Evolutionary conservation across 2,329 filamentous ascomycete species (phyloP).

Genomic region (Biscogniauxia mediterranea): DNA sequence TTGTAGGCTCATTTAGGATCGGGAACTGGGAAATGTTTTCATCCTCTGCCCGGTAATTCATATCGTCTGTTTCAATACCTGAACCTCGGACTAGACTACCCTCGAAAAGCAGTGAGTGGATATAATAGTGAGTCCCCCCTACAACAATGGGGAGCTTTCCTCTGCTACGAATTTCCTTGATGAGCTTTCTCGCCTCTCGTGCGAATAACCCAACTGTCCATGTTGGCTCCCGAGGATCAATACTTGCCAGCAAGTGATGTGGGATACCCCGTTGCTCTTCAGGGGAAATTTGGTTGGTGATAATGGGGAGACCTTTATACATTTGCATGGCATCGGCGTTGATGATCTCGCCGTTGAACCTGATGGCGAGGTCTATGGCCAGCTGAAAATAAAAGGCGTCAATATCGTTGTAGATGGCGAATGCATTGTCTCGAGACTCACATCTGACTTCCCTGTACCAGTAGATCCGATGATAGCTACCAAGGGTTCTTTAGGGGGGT

Average conservation of each 20-base stretch:
- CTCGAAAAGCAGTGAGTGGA: slow-evolving; percentile 81
- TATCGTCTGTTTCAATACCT: slow-evolving; percentile 35
- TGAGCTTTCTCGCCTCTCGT: slow-evolving; percentile 63
- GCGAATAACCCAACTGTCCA: slow-evolving; percentile 84
- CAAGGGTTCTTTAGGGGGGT: slow-evolving; percentile 55
- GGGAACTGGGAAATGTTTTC: slow-evolving; percentile 54
- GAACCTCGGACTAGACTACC: slow-evolving; percentile 56
- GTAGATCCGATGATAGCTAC: slow-evolving; percentile 86
- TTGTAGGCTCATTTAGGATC: slow-evolving; percentile 69
- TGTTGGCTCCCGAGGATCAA: slow-evolving; percentile 71
- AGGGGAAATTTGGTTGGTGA: slow-evolving; percentile 86
- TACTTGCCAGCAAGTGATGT: slow-evolving; percentile 83
- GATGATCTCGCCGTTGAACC: slow-evolving; percentile 88
- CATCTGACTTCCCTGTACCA: slow-evolving; percentile 67
- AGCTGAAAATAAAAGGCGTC: slow-evolving; percentile 54
- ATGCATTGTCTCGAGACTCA: slow-evolving; percentile 22
- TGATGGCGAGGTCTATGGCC: slow-evolving; percentile 80
- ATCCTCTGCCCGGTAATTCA: slow-evolving; percentile 30
- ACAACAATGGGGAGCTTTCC: slow-evolving; percentile 87
- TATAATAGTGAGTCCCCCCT: slow-evolving; percentile 94
- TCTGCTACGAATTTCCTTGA: slow-evolving; percentile 73
- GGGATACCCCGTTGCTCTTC: slow-evolving; percentile 76
- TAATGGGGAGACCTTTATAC: slow-evolving; percentile 86
- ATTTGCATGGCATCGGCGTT: slow-evolving; percentile 99
- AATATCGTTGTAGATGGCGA: slow-evolving; percentile 4